Base-by-base conservation (phyloP, 2,329 filamentous ascomycete species). In the Dactylellina leptospora region DNA sequence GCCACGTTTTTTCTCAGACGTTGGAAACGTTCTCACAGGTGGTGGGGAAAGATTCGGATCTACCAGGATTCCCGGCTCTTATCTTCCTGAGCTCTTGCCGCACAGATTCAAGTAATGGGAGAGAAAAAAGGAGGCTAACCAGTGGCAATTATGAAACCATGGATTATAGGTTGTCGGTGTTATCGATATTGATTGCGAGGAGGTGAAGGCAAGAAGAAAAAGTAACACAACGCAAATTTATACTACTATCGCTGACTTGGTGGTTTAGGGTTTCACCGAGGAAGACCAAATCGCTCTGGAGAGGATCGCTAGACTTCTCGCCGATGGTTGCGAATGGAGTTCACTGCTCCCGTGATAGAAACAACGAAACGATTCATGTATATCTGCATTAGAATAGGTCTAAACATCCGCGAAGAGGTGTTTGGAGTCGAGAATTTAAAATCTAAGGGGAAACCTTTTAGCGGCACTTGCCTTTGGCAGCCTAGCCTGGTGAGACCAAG, bases 121-220 rank as follows among this genome's bases (percentile, higher is more conserved):
- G 13, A n/a, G 5, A 28, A 27, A 27, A 62, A 63, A 58, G 61
- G 51, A 58, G 50, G 53, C 61, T 66, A 58, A 59, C 20, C 8
- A 33, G 40, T 63, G 58, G 59, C 68, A 60, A 59, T 58, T 45
- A 22, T 59, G 36, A 42, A 64, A 64, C 40, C 51, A 48, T 59
- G 44, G 38, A 45, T 36, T 16, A 45, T 68, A 85, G 81, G 81
- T 89, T 4, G 87, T 90, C 20, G 90, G 87, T 1, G 90, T 93
- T 74, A 91, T 95, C 70, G 91, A 95, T 77, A 83, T 93, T 22
- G 91, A 95, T 79, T 93, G 91, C 77, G 86, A 87, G 0, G 85
- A 64, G 18, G 59, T 59, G 36, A 63, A 72, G 68, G 68, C 56
- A 58, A 84, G 33, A 63, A 72, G 68, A 59, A 55, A 58, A 84